Evolutionary conservation across 2,329 filamentous ascomycete genomes (phyloP), one percentile per base, ranked within the genome.

Genomic region (Fusarium zealandicum): DNA sequence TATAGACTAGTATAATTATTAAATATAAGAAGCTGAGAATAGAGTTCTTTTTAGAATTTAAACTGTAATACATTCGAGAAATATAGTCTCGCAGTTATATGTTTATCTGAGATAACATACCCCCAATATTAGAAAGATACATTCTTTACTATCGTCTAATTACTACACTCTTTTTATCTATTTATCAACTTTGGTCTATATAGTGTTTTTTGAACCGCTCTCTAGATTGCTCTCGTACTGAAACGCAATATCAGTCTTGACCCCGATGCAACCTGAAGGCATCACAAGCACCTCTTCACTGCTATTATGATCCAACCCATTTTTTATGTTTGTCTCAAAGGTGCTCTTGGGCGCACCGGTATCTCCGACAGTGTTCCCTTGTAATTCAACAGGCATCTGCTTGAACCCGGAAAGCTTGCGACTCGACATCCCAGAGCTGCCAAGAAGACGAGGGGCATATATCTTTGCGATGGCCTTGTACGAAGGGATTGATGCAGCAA

Each of bases 401-500:
- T 59, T 61, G n/a, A 61, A 61, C 10, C 58, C 58, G 0, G 58
- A 61, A 0, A 59, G 33, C 22, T 61, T 61, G 25, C 44, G 41
- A 20, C 48, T 62, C 11, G 58, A 61, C 11, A 58, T 54, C 1
- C 53, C 47, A 3, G 33, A 51, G n/a, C 53, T 62, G 2, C 58
- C 58, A 1, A 61, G 54, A 0, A 61, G 48, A 13, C 58, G 58
- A 7, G 58, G 58, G 0, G 58, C 58, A 8, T 62, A 61, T 9
- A 54, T 44, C 18, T 61, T 61, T 11, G 58, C 58, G 3, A 61
- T 59, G 1, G 58, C 53, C 13, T 61, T 61, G 7, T 62, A 61
- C 0, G 58, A 61, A 1, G 58, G 58, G 0, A 61, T 61, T 1
- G 58, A 61, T 1, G 58, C 58, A 7, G 58, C 58, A 13, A 61